Base-by-base conservation (phyloP, 2,329 filamentous ascomycete genomes). In the Sclerotinia minor region DNA sequence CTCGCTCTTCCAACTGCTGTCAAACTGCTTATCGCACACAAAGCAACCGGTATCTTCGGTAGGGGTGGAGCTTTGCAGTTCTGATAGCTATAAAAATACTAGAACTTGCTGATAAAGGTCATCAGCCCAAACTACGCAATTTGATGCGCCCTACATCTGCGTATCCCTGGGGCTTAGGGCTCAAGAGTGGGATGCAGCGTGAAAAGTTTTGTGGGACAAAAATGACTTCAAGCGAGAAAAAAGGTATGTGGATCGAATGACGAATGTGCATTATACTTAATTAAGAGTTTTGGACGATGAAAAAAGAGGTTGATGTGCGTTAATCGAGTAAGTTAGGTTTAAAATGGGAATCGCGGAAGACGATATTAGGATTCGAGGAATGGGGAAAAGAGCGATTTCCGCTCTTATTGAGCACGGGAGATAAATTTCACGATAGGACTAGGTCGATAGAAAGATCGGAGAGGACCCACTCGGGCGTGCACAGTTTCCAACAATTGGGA, bases 121-220 rank as follows among this genome's bases (percentile, higher is more conserved):
- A 19, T 24, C 19, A 19, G 44, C 21, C 26, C 26, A 15, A 49
- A 47, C 21, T n/a, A 38, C 45, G 58, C 45, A 61, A 24, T 38
- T 2, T 41, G 21, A 61, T 45, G 44, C 8, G n/a, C 29, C 35
- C 58, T 24, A 24, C 11, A 61, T 24, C 24, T 49, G 41, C 24
- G 13, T 49, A 35, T 32, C 32, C 44, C 32, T 32, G 3, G 35
- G 44, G n/a, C 11, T 13, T 44, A 61, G 21, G 29, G 29, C 44
- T 49, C 21, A 19, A 50, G 50, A 49, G 58, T 50, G 58, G 58
- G 58, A 61, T 61, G 9, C 35, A 50, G 58, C 29, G 44, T 35
- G 44, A n/a, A 61, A 61, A 61, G 6, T 5, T 61, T 29, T 61
- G 44, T 21, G 13, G 35, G 44, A 35, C 21, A 49, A 17, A 61